These are phyloP conservation scores for Heracleum sosnowskyi DNA, from an alignment of 129 eudicot genomes.

Conservation along the genomic window DNA sequence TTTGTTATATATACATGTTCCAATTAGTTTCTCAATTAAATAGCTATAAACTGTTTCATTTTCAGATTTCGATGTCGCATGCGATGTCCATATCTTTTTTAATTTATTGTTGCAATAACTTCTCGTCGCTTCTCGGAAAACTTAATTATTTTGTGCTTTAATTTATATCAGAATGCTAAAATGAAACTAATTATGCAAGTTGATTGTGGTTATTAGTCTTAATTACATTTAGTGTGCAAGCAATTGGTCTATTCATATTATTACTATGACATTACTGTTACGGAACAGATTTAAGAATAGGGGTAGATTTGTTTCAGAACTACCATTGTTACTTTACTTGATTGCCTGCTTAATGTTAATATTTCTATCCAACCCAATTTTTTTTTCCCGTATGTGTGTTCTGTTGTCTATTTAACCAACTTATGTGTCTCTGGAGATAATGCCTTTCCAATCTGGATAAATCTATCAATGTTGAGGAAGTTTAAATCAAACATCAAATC, in stretches of 20 bases:
- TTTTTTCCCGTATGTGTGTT: background rate
- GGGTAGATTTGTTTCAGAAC: background rate
- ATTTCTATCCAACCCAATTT: background rate
- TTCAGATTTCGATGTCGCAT: background rate
- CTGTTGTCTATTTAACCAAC: background rate
- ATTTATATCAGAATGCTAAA: too few species aligned
- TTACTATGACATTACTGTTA: background rate
- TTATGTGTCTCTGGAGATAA: background rate
- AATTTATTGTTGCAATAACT: too few species aligned
- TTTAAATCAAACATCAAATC: too few species aligned
- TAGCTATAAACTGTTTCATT: too few species aligned
- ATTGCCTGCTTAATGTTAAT: background rate
- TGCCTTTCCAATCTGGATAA: background rate
- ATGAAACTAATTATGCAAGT: background rate
- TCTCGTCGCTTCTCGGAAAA: background rate
- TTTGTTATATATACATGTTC: too few species aligned
- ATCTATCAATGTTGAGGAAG: background rate
- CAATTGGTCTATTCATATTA: background rate
- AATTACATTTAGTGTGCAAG: background rate
- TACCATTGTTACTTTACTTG: background rate
- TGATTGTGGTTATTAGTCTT: background rate
- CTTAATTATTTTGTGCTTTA: background rate
- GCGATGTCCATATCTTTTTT: background rate
- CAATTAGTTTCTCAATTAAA: too few species aligned
- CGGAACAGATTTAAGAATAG: too few species aligned